Evolutionary conservation across 345 rosid species (phyloP), one percentile per base, ranked within the genome.

Genomic region (Arabis alpina): DNA sequence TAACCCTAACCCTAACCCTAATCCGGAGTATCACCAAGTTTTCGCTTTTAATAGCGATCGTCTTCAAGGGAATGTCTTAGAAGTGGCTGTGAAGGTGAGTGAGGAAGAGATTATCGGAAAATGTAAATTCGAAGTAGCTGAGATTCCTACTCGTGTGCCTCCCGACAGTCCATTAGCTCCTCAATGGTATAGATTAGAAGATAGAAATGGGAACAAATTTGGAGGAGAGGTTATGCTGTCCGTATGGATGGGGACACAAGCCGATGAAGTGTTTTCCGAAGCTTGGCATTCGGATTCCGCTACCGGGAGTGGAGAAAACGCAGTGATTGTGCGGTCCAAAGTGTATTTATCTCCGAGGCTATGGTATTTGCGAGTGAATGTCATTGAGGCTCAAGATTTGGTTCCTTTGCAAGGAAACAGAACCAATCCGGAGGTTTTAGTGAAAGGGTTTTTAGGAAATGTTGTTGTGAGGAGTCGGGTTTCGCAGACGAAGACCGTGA

Each of bases 371-470:
- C 53, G 84, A 50, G 64, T 82, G 36, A 75, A 72, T 10, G 43
- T 82, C 55, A 80, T 82, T 34, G 84, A 70, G 62, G 88, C 86
- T 3, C 86, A 84, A 51, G 88, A 82, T 68, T 71, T 84, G 68
- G 73, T 72, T n/a, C 76, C 67, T 1, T 4, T 40, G 6, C 80
- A 80, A 0, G 79, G 19, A 59, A 79, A 66, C 54, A 56, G 76
- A 49, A 61, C 69, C 2, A 73, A 73, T 27, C 86, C 84, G 3
- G 78, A 85, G 68, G 58, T 79, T 68, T 68, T 68, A 10, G 77
- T 82, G 0, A 79, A 82, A 78, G 86, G 81, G 45, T 58, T 65
- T 52, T 24, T 85, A 10, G 86, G 86, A 15, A 58, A 77, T 39
- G 54, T 77, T 42, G 67, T 73, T 16, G 53, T 68, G 51, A 73